Evolutionary conservation across 208 protist genomes (phyloP).

Genomic region (Spironucleus salmonicida): DNA sequence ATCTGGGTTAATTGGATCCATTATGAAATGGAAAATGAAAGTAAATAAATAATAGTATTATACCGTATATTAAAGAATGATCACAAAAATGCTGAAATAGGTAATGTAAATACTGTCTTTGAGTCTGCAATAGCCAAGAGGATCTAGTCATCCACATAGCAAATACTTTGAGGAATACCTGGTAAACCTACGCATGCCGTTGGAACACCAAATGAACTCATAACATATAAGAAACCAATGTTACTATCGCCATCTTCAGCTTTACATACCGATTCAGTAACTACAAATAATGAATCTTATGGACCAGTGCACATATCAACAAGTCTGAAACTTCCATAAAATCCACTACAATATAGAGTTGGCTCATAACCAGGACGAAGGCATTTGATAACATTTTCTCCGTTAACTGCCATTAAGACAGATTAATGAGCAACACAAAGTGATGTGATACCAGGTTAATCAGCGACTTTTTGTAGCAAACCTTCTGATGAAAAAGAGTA

Average conservation of each 20-base stretch:
- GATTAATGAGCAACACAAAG: constrained; percentile 21
- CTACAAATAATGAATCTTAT: not conserved
- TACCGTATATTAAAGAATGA: not conserved
- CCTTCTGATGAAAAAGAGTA: constrained; percentile 22
- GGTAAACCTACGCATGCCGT: not conserved
- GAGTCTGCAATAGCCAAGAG: not conserved
- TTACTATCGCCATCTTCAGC: not conserved
- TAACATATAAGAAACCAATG: constrained; percentile 1
- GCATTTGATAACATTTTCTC: constrained; percentile 13
- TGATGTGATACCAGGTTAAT: constrained; percentile 4
- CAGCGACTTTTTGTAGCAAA: not conserved
- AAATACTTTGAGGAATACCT: constrained; percentile 6
- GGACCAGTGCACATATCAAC: constrained; percentile 12
- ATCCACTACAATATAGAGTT: not conserved
- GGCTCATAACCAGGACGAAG: constrained; percentile 4
- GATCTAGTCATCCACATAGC: constrained; percentile 11
- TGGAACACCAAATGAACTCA: constrained; percentile 4
- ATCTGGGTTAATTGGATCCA: too few relatives aligned
- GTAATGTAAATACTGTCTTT: not conserved
- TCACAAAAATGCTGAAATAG: constrained; percentile 1
- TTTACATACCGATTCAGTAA: not conserved
- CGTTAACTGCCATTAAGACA: constrained; percentile 10
- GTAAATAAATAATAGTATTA: too few relatives aligned
- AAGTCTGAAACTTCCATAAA: constrained; percentile 8
- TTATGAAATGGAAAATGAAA: too few relatives aligned